Percentiles rank a stretch among this genome's conserved stretches.
Conservation (phyloP, 129 eudicot species). For the Centaurea solstitialis region DNA sequence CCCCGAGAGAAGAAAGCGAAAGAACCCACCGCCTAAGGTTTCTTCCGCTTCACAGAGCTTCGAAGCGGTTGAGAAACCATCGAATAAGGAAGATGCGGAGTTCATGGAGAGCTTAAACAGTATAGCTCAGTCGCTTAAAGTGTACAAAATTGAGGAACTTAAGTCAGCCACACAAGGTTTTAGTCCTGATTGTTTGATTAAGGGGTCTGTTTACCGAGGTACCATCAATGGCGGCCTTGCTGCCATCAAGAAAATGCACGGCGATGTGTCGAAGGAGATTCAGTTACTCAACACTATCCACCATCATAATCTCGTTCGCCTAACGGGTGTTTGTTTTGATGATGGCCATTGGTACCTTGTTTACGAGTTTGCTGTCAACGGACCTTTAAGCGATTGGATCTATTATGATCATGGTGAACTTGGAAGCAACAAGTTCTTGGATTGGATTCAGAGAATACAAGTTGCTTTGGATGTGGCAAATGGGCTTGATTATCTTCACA, state of each 20-base stretch:
- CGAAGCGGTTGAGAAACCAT: slow-evolving; percentile 54
- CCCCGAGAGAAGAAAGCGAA: slow-evolving; percentile 26
- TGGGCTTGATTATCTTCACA: slow-evolving; percentile 84
- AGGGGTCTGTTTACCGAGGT: slow-evolving; percentile 84
- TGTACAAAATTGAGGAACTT: slow-evolving; percentile 64
- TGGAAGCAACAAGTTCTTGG: slow-evolving; percentile 36
- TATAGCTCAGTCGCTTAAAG: slow-evolving; percentile 74
- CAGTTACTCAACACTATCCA: slow-evolving; percentile 60
- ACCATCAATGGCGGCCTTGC: slow-evolving; percentile 66
- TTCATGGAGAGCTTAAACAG: slow-evolving; percentile 55
- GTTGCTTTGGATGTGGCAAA: slow-evolving; percentile 75
- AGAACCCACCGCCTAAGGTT: slow-evolving; percentile 18
- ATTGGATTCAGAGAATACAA: slow-evolving; percentile 71
- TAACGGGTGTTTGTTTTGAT: slow-evolving; percentile 68
- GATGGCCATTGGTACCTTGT: slow-evolving; percentile 85
- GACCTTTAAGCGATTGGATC: slow-evolving; percentile 67
- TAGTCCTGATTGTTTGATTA: slow-evolving; percentile 52
- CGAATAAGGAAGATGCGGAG: slow-evolving; percentile 44
- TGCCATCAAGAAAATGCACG: slow-evolving; percentile 82
- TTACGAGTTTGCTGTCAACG: slow-evolving; percentile 80
- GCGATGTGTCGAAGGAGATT: slow-evolving; percentile 83
- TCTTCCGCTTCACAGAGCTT: slow-evolving; percentile 53
- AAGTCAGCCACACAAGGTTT: slow-evolving; percentile 66
- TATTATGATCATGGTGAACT: slow-evolving; percentile 14
- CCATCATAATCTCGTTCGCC: slow-evolving; percentile 69